A percentile compares a stretch with the other conserved stretches of the same genome.
phyloP scores from a whole-genome alignment of 257 asterid genomes.

The Anisodus tanguticus region DNA sequence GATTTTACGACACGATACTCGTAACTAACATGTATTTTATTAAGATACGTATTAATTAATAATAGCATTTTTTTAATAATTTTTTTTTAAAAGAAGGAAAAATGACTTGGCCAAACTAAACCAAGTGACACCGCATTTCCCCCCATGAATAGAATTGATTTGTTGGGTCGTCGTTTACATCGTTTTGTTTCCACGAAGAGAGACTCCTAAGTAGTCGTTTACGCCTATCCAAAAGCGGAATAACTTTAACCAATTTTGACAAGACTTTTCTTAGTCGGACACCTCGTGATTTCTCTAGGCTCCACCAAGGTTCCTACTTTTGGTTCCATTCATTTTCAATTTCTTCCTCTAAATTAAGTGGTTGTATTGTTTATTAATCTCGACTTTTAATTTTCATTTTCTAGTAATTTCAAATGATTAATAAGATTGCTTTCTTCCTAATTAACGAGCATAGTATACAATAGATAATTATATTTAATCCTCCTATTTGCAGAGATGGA shows the following conservation, averaged over 20 bases:
- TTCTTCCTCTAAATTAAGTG: neutral
- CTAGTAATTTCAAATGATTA: neutral
- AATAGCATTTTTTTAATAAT: too few species aligned
- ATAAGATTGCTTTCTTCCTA: neutral
- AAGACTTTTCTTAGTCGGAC: neutral
- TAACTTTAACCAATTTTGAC: neutral
- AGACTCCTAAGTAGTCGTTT: neutral
- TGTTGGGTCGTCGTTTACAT: neutral
- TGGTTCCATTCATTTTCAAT: neutral
- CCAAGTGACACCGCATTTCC: neutral
- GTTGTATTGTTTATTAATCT: neutral
- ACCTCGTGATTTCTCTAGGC: neutral
- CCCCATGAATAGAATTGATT: too few species aligned
- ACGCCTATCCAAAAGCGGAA: neutral
- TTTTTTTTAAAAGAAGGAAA: neutral
- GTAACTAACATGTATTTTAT: too few species aligned
- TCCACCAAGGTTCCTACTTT: neutral
- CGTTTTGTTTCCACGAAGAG: neutral
- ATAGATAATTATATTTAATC: neutral
- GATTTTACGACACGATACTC: too few species aligned
- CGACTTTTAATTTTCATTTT: neutral
- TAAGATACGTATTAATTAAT: too few species aligned
- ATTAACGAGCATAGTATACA: neutral
- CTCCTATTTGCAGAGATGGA: too few species aligned
- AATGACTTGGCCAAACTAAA: neutral